These are phyloP conservation scores for Candida sp. DNA, from an alignment of 1,139 yeast species.

Conservation along the genomic window DNA sequence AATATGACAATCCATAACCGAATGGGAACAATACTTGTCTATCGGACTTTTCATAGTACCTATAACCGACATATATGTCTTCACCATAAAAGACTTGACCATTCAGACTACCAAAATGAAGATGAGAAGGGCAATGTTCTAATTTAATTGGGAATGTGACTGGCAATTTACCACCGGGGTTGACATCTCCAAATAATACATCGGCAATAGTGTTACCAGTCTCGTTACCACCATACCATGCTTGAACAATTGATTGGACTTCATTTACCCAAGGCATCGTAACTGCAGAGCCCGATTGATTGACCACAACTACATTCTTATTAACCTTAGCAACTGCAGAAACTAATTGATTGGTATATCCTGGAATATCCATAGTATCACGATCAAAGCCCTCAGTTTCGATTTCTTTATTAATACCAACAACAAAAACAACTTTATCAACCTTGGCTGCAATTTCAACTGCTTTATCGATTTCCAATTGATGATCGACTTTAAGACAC, in stretches of 20 bases:
- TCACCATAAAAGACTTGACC: constrained; percentile 24
- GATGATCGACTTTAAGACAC: constrained; percentile 12
- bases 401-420: constrained; percentile 28
- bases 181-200: constrained; percentile 24
- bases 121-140: constrained; percentile 20
- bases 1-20: constrained; percentile 23
- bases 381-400: constrained; percentile 27
- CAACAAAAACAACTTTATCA: constrained; percentile 34
- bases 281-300: constrained; percentile 60
- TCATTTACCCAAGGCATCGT: constrained; percentile 49
- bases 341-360: constrained; percentile 40
- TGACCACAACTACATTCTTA: constrained; percentile 45
- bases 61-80: constrained; percentile 23
- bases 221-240: constrained; percentile 28
- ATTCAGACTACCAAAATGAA: constrained; percentile 19
- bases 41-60: constrained; percentile 20
- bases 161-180: constrained; percentile 23
- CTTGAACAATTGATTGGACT: constrained; percentile 45
- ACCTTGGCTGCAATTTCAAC: constrained; percentile 14
- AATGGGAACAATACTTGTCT: constrained; percentile 18
- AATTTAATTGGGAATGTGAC: constrained; percentile 20
- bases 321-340: constrained; percentile 39
- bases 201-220: constrained; percentile 26
- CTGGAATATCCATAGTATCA: constrained; percentile 34
- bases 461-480: constrained; percentile 35